phyloP scores from a whole-genome alignment of 345 rosid genomes.

The Gynandropsis gynandra region DNA sequence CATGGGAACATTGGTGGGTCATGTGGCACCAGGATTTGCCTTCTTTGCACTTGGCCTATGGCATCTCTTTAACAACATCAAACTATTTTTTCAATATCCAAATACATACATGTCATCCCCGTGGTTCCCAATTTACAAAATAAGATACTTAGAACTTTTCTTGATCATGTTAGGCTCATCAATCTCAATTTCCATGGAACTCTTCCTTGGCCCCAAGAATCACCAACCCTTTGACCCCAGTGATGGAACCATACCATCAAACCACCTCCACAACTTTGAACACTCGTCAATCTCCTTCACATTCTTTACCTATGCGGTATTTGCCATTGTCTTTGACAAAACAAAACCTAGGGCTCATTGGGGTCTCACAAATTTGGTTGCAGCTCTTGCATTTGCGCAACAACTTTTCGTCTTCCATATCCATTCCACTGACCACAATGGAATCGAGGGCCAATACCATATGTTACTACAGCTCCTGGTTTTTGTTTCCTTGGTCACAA shows the following conservation, averaged over 20 bases:
- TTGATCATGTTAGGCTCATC: constrained; percentile 51
- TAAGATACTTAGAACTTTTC: constrained; percentile 52
- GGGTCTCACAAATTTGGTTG: constrained; percentile 45
- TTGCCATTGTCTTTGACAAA: constrained; percentile 52
- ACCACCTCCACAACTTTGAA: constrained; percentile 83
- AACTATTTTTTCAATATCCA: constrained; percentile 42
- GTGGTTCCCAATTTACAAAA: constrained; percentile 56
- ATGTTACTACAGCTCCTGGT: constrained; percentile 53
- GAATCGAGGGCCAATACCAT: constrained; percentile 83
- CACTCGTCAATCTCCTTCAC: constrained; percentile 65
- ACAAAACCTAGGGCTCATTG: constrained; percentile 27
- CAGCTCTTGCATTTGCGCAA: constrained; percentile 57
- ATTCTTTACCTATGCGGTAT: constrained; percentile 53
- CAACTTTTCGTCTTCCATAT: constrained; percentile 68
- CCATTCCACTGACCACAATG: constrained; percentile 76
- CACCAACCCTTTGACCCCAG: constrained; percentile 65
- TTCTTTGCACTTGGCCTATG: constrained; percentile 62
- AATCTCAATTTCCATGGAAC: constrained; percentile 66
- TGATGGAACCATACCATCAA: constrained; percentile 77
- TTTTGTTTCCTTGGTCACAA: constrained; percentile 46
- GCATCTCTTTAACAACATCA: constrained; percentile 75
- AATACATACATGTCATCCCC: constrained; percentile 42
- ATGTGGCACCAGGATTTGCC: constrained; percentile 63
- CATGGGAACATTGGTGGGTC: constrained; percentile 83
- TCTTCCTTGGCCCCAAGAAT: constrained; percentile 58